Base-by-base conservation (phyloP, 2,329 filamentous ascomycete genomes). In the Ophiosphaerella herpotricha region DNA sequence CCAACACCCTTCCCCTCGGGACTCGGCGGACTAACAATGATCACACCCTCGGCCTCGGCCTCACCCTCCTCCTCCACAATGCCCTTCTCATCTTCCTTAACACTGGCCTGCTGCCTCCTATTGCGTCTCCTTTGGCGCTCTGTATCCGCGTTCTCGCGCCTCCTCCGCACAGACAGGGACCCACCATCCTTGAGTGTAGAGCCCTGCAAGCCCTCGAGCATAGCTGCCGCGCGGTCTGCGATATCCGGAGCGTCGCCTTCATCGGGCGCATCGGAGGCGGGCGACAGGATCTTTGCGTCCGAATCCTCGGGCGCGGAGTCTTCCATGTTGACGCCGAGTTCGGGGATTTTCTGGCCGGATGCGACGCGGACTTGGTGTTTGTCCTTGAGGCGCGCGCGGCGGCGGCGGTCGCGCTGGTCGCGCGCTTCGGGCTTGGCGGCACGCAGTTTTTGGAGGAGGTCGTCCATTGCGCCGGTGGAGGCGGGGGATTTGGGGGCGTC, bases 381-480 rank as follows among this genome's bases (percentile, higher is more conserved):
- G 68, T 96, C 92, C 82, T 96, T 95, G 62, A 97, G 82, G 46
- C 93, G 83, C 34, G 92, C 91, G 59, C 93, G 85, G 50, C 93
- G 85, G 56, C 94, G 85, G 62, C 91, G 85, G 73, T 97, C 94
- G 67, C 93, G 85, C 73, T 95, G 89, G 72, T 97, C 92, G 71
- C 90, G 83, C 24, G 90, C 85, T 76, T 96, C 90, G 26, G 94
- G 93, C 48, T 92, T 93, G 1, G 94, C 94, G 48, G 91, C 92
- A 50, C 94, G 88, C 48, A 99, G 79, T 75, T 97, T 97, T 83
- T 97, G 91, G 41, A 99, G 84, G 21, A 99, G 79, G 35, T 89
- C 90, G 76, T 99, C 94, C 92, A 99, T 97, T 44, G 92, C 94
- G 46, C 93, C 94, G 6, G 90, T 91, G 48, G 85, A 87, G 21